These are phyloP conservation scores for Candida multigemmis DNA, from an alignment of 805 yeast genomes.

Conservation along the genomic window DNA sequence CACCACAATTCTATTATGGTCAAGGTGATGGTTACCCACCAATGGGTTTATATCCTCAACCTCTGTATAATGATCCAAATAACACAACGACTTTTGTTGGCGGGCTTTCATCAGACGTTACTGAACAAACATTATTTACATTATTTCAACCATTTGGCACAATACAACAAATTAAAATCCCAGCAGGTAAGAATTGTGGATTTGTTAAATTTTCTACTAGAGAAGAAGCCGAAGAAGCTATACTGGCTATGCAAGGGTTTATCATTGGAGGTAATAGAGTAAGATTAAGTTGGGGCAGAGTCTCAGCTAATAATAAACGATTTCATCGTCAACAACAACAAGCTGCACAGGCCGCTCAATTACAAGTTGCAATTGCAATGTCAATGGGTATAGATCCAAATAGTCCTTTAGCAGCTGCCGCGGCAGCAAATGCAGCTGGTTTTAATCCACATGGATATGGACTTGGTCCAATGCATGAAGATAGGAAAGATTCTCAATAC, in stretches of 20 bases:
- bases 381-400: slow-evolving; percentile 31
- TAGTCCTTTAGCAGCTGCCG: slow-evolving; percentile 20
- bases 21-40: slow-evolving; percentile 3
- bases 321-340: slow-evolving; percentile 21
- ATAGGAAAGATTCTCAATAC: too few relatives aligned
- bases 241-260: slow-evolving; percentile 81
- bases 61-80: slow-evolving; percentile 41
- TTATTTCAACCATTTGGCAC: slow-evolving; percentile 70
- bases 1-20: slow-evolving; percentile 1
- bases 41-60: too few relatives aligned
- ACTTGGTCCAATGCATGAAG: too few relatives aligned
- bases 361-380: slow-evolving; percentile 29
- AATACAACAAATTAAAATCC: slow-evolving; percentile 62
- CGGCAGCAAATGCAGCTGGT: slow-evolving; percentile 15
- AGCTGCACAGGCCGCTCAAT: slow-evolving; percentile 20
- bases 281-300: slow-evolving; percentile 83
- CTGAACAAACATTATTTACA: slow-evolving; percentile 50
- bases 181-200: slow-evolving; percentile 80
- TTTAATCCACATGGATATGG: slow-evolving; percentile 11
- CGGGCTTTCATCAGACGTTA: slow-evolving; percentile 56
- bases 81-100: slow-evolving; percentile 77
- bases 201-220: slow-evolving; percentile 76
- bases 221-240: slow-evolving; percentile 78
- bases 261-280: slow-evolving; percentile 79
- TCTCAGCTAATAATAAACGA: slow-evolving; percentile 21